A percentile compares a stretch with the other conserved stretches of the same genome.
These are phyloP conservation scores for Diplodia sapinea DNA, from an alignment of 2,329 filamentous ascomycete genomes.

Conservation along the genomic window DNA sequence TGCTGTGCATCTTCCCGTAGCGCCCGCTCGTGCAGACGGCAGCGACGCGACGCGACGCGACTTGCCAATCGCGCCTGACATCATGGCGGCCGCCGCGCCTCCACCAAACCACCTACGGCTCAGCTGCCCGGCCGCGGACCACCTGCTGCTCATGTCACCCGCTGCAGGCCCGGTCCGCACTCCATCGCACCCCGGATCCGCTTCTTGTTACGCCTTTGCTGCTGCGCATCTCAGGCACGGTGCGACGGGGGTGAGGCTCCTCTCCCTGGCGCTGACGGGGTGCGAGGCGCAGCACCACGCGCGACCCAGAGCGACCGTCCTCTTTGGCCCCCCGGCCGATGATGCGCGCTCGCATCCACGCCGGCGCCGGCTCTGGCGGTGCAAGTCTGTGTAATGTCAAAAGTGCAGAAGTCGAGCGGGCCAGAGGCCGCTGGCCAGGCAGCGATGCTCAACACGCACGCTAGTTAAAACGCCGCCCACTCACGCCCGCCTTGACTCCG, in stretches of 20 bases:
- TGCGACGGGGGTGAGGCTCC: slow-evolving; percentile 15
- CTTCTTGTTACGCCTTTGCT: neutral
- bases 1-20: too few relatives aligned
- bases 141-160: slow-evolving; percentile 26
- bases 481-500: neutral
- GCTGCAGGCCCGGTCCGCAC: slow-evolving; percentile 16
- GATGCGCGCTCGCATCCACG: slow-evolving; percentile 21
- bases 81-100: slow-evolving; percentile 24
- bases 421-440: slow-evolving; percentile 14
- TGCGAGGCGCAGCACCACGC: slow-evolving; percentile 26
- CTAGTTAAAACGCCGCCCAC: slow-evolving; percentile 24
- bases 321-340: slow-evolving; percentile 14
- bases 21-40: too few relatives aligned
- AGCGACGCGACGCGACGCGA: neutral
- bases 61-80: slow-evolving; percentile 13
- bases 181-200: too few relatives aligned
- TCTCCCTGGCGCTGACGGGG: slow-evolving; percentile 20
- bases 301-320: slow-evolving; percentile 1
- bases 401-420: neutral
- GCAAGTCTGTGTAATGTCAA: slow-evolving; percentile 24
- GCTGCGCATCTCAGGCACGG: slow-evolving; percentile 17
- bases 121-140: slow-evolving; percentile 19
- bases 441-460: slow-evolving; percentile 6
- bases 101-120: slow-evolving; percentile 14
- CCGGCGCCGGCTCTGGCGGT: slow-evolving; percentile 5